Evolutionary conservation across 208 protist species (phyloP).

Genomic region (Leptomonas pyrrhocoris): DNA sequence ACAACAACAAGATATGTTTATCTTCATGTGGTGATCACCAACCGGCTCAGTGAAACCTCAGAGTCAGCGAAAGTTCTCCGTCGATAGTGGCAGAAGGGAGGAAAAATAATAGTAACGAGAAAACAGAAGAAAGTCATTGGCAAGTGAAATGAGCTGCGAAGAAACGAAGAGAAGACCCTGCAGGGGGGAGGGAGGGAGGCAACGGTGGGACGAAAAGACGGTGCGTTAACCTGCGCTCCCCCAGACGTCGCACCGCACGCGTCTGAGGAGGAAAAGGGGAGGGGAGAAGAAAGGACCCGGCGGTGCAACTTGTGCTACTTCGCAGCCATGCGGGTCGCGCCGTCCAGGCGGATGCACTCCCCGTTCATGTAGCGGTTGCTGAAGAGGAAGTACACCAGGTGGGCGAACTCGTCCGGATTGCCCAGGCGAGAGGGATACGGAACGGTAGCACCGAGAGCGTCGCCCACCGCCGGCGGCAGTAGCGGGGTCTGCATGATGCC

Average conservation of each 20-base stretch:
- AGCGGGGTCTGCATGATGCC: conserved; percentile 84
- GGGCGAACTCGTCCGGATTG: conserved; percentile 70
- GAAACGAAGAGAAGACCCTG: no score
- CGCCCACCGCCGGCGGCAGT: conserved; percentile 37
- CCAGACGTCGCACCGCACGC: background rate
- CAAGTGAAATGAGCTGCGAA: no score
- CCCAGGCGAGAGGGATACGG: conserved; percentile 72
- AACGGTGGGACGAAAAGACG: no score
- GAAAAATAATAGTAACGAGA: no score
- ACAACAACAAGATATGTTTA: no score
- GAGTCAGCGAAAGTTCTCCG: no score
- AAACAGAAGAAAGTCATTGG: no score
- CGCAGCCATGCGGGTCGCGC: conserved; percentile 45
- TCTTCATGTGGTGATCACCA: no score
- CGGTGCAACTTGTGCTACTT: conserved; percentile 16
- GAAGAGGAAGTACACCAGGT: conserved; percentile 61
- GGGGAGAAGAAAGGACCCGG: background rate
- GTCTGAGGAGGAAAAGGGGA: background rate
- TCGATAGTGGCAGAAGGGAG: no score
- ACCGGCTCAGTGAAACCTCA: no score
- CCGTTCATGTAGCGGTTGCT: conserved; percentile 85
- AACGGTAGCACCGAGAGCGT: conserved; percentile 42
- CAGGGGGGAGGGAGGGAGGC: no score
- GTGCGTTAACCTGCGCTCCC: no score
- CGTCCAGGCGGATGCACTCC: conserved; percentile 53